Conservation (phyloP, 306 rosid genomes). For the Macrotyloma uniflorum region DNA sequence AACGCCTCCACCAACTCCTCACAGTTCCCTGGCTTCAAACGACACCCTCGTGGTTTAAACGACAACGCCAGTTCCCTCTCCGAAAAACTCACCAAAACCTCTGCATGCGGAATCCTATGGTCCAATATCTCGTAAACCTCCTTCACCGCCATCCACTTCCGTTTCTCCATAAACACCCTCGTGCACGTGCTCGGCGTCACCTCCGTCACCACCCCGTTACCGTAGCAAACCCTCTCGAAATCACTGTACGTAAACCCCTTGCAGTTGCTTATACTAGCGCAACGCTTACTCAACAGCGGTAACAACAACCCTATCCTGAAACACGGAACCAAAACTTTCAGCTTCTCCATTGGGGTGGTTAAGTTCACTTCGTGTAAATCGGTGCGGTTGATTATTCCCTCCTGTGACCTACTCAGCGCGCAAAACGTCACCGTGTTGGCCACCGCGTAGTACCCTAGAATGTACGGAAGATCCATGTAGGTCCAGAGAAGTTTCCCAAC, state of each 20-base stretch:
- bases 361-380: conserved; percentile 67
- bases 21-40: conserved; percentile 50
- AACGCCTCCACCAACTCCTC: conserved; percentile 77
- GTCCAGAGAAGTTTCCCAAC: conserved; percentile 72
- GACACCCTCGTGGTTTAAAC: conserved; percentile 78
- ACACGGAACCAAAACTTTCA: conserved; percentile 75
- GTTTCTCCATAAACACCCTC: conserved; percentile 49
- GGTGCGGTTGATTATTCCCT: conserved; percentile 54
- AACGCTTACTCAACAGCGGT: conserved; percentile 49
- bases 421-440: conserved; percentile 73
- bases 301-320: conserved; percentile 60
- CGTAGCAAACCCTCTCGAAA: conserved; percentile 65
- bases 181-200: conserved; percentile 76
- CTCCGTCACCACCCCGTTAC: conserved; percentile 59
- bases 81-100: conserved; percentile 39
- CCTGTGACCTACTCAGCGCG: conserved; percentile 64
- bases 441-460: conserved; percentile 76
- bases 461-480: conserved; percentile 71
- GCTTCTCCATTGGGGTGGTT: conserved; percentile 56
- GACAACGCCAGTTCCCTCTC: conserved; percentile 59
- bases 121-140: conserved; percentile 84
- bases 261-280: background rate
- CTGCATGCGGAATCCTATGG: conserved; percentile 84
- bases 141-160: conserved; percentile 70
- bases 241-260: conserved; percentile 54